Evolutionary conservation across 306 rosid genomes (phyloP), one percentile per base, ranked within the genome.

Genomic region (Senna tora): DNA sequence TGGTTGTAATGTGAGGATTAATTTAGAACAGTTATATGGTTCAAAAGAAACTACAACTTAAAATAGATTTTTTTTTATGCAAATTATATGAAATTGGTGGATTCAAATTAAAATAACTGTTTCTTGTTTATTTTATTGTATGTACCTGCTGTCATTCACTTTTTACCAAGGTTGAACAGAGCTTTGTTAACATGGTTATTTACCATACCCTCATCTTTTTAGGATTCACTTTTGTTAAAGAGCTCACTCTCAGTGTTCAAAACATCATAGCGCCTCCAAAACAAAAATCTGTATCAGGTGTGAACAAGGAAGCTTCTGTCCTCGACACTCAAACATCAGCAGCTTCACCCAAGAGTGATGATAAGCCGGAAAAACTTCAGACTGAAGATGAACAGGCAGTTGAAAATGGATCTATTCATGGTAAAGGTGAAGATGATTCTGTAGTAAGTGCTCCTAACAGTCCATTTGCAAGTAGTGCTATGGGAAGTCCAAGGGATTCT

Each of bases 181-280:
- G 46, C 60, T 65, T 70, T 39, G 57, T 25, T 47, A 45, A 61
- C 17, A 33, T 77, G 69, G 65, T 80, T 55, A 61, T 61, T 80
- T 65, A 70, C 67, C 41, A 33, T 69, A 65, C 59, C 38, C 66
- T 69, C 62, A 46, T 52, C 69, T 60, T 25, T 69, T 82, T 93
- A 95, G 99, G 93, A 73, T 95, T 88, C 75, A 70, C 91, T 69
- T 80, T 88, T 10, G 96, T 89, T 73, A 87, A 89, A 84, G 97
- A 95, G 84, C 90, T 92, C 79, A 92, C 96, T 56, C 89, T 92
- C 62, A 91, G 90, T 65, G 96, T 92, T 77, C 83, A 87, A 77
- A 95, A 95, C 82, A 76, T 75, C 75, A 45, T 84, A 32, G 97
- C 87, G 0, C 93, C 96, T 61, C 92, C 92, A 34, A 92, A 80